Base-by-base conservation (phyloP, 2,329 filamentous ascomycete species). In the Sporothrix sp. region DNA sequence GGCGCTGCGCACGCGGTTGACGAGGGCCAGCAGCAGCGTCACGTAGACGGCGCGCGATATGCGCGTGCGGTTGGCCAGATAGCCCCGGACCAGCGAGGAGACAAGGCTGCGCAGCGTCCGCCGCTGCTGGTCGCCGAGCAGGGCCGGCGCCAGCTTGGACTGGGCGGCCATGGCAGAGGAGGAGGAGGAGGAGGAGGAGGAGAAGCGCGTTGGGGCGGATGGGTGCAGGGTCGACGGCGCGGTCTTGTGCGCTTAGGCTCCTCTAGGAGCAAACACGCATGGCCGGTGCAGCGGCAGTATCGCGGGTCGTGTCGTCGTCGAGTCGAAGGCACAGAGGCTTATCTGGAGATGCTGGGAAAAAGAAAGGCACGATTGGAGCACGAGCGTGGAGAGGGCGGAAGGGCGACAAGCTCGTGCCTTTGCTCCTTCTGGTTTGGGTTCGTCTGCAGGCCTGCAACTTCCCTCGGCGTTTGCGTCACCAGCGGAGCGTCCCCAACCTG, bases 1-100 rank as follows among this genome's bases (percentile, higher is more conserved):
- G 60, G 91, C 90, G 77, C 88, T 83, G 60, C 90, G 88, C 50
- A 97, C 82, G 60, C 93, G 88, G 66, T 95, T 90, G 54, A 84
- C 74, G 54, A 95, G 79, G 43, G 87, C 82, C 58, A 91, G 71
- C 59, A 91, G 80, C 58, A 96, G 76, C 25, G 87, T 83, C 55
- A 95, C 72, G 71, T 94, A 95, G 59, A 95, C 80, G 56, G 81
- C 81, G 62, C 87, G 84, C 20, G 87, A 91, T 66, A 95, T 89
- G 58, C 80, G 80, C 46, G 82, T 87, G 59, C 89, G 86, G 68
- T 95, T 82, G 55, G 78, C 75, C 56, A 91, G 74, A 68, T 95
- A 95, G 44, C 88, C 75, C 46, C 74, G 67, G 3, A 84, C 83
- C 55, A 94, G 71, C 58, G 82, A 75, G 54, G 79, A 74, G 62